phyloP scores from a whole-genome alignment of 1,284 basidiomycete genomes.

The Ganoderma sinense region DNA sequence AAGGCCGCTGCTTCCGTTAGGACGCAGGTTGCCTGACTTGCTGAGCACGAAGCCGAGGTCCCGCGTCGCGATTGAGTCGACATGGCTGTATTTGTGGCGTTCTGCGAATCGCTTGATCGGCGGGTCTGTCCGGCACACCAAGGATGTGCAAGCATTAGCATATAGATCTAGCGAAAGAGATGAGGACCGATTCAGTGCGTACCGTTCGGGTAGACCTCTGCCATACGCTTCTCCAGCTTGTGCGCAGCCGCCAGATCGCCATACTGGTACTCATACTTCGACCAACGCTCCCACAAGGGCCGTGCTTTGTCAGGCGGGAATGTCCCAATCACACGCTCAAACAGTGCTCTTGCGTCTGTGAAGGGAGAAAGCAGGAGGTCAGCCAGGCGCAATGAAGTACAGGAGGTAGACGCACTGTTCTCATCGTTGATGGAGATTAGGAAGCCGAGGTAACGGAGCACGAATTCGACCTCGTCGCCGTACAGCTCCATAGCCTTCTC shows the following conservation, averaged over 20 bases:
- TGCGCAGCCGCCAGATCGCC: constrained; percentile 91
- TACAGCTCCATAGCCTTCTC: constrained; percentile 93
- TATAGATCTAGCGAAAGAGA: neutral
- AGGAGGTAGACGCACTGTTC: constrained; percentile 71
- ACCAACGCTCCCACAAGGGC: constrained; percentile 95
- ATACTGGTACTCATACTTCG: constrained; percentile 94
- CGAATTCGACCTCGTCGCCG: constrained; percentile 85
- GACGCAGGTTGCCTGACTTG: constrained; percentile 36
- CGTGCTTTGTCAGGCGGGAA: constrained; percentile 86
- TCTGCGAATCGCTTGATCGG: constrained; percentile 93
- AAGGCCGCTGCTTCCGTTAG: constrained; percentile 34
- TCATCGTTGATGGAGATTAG: constrained; percentile 96
- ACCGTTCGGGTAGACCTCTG: constrained; percentile 90
- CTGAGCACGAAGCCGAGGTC: constrained; percentile 81
- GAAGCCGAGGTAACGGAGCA: constrained; percentile 91
- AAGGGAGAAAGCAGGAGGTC: constrained; percentile 8
- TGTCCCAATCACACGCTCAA: constrained; percentile 86
- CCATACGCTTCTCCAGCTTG: constrained; percentile 89
- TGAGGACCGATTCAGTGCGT: constrained; percentile 25
- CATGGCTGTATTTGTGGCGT: constrained; percentile 86
- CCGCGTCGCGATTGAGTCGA: constrained; percentile 88
- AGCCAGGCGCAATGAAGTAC: constrained; percentile 3
- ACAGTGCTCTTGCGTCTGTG: constrained; percentile 94
- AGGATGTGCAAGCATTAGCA: neutral
- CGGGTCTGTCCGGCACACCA: constrained; percentile 61